Conservation (phyloP, 768 basidiomycete species). For the Termitomyces bulborhizus region DNA sequence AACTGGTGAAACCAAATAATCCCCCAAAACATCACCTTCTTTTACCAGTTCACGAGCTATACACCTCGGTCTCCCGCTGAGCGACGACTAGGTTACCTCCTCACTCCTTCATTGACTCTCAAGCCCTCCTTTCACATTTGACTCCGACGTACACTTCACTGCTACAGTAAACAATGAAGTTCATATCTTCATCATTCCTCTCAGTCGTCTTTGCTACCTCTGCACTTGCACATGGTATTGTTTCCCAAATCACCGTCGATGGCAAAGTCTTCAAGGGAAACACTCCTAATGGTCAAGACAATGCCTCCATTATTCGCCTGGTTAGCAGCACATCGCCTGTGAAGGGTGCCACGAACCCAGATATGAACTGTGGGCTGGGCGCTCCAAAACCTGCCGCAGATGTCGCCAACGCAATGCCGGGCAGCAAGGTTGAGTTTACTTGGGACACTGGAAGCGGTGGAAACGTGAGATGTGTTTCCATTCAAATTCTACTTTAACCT, state of each 20-base stretch:
- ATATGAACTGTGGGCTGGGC: slow-evolving; percentile 54
- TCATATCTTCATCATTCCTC: slow-evolving; percentile 20
- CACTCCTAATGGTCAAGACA: slow-evolving; percentile 18
- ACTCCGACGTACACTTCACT: not conserved
- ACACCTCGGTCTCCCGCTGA: not conserved
- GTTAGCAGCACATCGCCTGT: slow-evolving; percentile 31
- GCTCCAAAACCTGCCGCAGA: slow-evolving; percentile 39
- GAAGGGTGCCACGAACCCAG: slow-evolving; percentile 50
- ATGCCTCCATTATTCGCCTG: slow-evolving; percentile 34
- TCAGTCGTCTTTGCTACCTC: slow-evolving; percentile 28
- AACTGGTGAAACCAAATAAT: not conserved
- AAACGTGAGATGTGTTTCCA: slow-evolving; percentile 20
- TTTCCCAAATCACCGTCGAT: slow-evolving; percentile 31
- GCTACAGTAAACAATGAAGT: slow-evolving; percentile 15
- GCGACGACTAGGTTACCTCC: not conserved
- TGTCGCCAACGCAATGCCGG: slow-evolving; percentile 39
- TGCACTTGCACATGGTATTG: slow-evolving; percentile 41
- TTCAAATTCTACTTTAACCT: not conserved
- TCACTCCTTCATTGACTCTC: slow-evolving; percentile 1
- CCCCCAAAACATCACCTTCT: not conserved
- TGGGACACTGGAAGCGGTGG: slow-evolving; percentile 3
- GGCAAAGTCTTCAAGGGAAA: slow-evolving; percentile 33
- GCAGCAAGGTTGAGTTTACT: slow-evolving; percentile 1
- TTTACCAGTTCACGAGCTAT: not conserved
- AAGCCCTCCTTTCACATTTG: not conserved